Percentiles rank a stretch among this genome's conserved stretches.
Conservation (phyloP, 1,284 basidiomycete species). For the Sanguinoderma infundibulare region DNA sequence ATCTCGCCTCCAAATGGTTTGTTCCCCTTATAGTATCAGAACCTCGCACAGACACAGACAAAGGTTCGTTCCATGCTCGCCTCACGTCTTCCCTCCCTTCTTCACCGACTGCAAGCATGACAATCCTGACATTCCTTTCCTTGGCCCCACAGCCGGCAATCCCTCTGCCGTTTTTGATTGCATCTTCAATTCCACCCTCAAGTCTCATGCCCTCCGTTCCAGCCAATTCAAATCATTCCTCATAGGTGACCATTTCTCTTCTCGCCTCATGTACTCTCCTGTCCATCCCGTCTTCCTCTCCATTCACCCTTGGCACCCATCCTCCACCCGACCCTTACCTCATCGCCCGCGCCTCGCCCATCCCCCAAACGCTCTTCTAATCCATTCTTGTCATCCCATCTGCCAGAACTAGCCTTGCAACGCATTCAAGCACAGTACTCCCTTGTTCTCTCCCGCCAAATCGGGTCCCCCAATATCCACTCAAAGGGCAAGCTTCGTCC, state of each 20-base stretch:
- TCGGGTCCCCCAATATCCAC: conserved; percentile 71
- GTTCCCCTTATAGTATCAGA: conserved; percentile 77
- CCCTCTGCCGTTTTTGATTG: conserved; percentile 72
- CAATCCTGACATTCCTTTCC: not conserved
- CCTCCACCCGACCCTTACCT: conserved; percentile 12
- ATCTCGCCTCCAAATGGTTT: conserved; percentile 53
- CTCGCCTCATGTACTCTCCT: too few relatives aligned
- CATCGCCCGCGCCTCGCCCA: conserved; percentile 3
- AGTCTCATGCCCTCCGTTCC: conserved; percentile 59
- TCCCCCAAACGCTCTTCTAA: not conserved
- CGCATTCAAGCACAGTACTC: conserved; percentile 64
- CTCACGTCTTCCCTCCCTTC: not conserved
- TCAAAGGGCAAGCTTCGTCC: conserved; percentile 66
- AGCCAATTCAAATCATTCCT: conserved; percentile 69
- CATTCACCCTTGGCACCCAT: not conserved
- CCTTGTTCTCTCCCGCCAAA: conserved; percentile 62
- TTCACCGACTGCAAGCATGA: not conserved
- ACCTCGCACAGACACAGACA: conserved; percentile 64
- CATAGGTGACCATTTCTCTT: too few relatives aligned
- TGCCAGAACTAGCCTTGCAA: conserved; percentile 66
- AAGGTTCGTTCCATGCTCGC: conserved; percentile 57
- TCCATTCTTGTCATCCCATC: not conserved
- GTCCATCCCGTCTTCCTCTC: conserved; percentile 5
- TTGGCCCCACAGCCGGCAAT: conserved; percentile 57
- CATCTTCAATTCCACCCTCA: conserved; percentile 62